Base-by-base conservation (phyloP, 441 rosid genomes). In the Melianthus villosus region DNA sequence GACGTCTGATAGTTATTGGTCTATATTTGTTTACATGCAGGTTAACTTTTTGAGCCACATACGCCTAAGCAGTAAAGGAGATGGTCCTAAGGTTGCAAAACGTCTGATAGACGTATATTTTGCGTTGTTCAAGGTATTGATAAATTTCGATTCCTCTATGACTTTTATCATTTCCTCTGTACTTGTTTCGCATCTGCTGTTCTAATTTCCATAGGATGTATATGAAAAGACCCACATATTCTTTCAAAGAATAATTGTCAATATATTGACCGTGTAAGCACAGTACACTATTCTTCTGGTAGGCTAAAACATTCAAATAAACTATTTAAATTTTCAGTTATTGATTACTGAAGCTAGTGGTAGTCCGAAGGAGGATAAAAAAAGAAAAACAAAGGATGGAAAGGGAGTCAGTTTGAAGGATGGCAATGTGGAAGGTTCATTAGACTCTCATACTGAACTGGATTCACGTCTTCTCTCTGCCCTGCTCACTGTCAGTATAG, bases 391-490 rank as follows among this genome's bases (percentile, higher is more conserved):
- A 14, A 29, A 54, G 26, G 49, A 27, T 30, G 66, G 41, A 62
- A 47, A 50, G 36, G 31, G 36, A 19, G 28, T 60, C 31, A 43
- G 33, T 41, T 27, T 54, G 10, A 69, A 59, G 71, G 69, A 59
- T 51, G 56, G 42, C 9, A 60, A 71, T 31, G 48, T 22, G 29
- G 56, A 73, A 34, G 53, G 31, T 26, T 34, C 67, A 22, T 30
- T 60, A 32, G 94, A 81, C 22, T 50, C 84, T 53, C 94, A 72
- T 54, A 63, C 73, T 42, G 98, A 89, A 63, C 29, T 89, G 72
- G 98, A 89, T 72, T 84, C 98, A 45, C 71, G 98, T 42, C 65
- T 89, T 58, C 60, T 89, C 18, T 89, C 98, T 12, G 92, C 79
- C 59, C 83, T 89, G 29, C 64, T 89, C 34, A 81, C 79, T 23